phyloP scores from a whole-genome alignment of 1,139 yeast species.

The Sugiyamaella pinicola region DNA sequence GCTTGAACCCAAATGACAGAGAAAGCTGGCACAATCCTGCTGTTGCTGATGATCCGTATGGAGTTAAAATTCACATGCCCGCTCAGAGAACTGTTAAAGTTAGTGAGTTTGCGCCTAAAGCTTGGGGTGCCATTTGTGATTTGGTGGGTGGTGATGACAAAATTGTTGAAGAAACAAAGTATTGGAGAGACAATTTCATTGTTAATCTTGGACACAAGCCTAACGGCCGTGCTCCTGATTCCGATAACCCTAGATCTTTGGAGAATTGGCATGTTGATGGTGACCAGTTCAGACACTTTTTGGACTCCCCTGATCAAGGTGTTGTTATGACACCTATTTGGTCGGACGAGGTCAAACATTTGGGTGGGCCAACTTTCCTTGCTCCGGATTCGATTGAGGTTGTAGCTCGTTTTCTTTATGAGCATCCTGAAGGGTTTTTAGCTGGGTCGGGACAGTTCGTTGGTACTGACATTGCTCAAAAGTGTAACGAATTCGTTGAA shows the following conservation, averaged over 20 bases:
- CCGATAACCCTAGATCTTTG: constrained; percentile 15
- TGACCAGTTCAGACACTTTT: constrained; percentile 20
- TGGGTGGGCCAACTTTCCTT: constrained; percentile 21
- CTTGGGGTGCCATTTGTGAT: constrained; percentile 21
- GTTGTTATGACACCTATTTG: constrained; percentile 21
- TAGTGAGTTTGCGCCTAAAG: constrained; percentile 23
- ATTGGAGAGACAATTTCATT: constrained; percentile 22
- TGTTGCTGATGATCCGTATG: constrained; percentile 16
- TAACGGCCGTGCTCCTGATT: constrained; percentile 2
- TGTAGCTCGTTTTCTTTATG: constrained; percentile 17
- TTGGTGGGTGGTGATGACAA: constrained; percentile 20
- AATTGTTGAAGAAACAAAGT: constrained; percentile 16
- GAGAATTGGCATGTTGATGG: constrained; percentile 24
- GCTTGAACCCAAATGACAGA: constrained; percentile 21
- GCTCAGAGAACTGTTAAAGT: constrained; percentile 17
- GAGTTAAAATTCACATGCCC: constrained; percentile 21
- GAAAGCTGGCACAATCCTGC: constrained; percentile 18
- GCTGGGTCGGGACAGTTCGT: constrained; percentile 12
- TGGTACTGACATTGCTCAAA: constrained; percentile 7
- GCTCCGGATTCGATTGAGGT: constrained; percentile 23
- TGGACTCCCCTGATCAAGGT: constrained; percentile 24
- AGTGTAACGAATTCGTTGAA: constrained; percentile 22
- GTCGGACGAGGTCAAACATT: constrained; percentile 20
- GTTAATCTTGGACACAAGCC: constrained; percentile 22
- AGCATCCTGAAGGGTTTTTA: constrained; percentile 19